A percentile compares a stretch with the other conserved stretches of the same genome.
Evolutionary conservation across 768 basidiomycete genomes (phyloP).

Genomic region (Trametes gibbosa): DNA sequence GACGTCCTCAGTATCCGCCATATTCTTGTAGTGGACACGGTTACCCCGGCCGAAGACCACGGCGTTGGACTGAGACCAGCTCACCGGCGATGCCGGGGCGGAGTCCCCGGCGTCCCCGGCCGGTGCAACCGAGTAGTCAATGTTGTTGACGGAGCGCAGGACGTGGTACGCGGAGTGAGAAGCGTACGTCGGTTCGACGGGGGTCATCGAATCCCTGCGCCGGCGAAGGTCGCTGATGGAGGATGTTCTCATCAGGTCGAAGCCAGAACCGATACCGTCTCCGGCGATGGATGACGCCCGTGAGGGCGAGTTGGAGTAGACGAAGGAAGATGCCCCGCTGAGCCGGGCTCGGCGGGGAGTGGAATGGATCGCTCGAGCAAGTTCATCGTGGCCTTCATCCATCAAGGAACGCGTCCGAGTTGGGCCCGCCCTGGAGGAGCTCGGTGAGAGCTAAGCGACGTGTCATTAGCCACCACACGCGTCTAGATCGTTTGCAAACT

Average conservation of each 20-base stretch:
- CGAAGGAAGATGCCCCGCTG: conserved; percentile 5
- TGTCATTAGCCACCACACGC: not conserved
- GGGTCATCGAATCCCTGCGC: conserved; percentile 11
- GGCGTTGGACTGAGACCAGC: conserved; percentile 43
- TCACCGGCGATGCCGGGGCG: conserved; percentile 28
- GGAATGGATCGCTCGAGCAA: not conserved
- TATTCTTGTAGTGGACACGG: conserved; percentile 51
- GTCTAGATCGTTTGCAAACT: not conserved
- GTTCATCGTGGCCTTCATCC: conserved; percentile 6
- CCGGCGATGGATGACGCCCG: conserved; percentile 14
- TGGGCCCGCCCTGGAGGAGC: conserved; percentile 1
- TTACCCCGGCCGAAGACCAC: conserved; percentile 54
- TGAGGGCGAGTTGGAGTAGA: conserved; percentile 5
- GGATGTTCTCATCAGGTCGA: conserved; percentile 8
- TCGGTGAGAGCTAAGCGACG: conserved; percentile 4
- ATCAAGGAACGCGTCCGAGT: conserved; percentile 4
- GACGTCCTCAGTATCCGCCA: conserved; percentile 34
- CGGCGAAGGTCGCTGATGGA: conserved; percentile 10
- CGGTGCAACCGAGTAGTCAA: conserved; percentile 16
- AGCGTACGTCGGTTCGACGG: conserved; percentile 1
- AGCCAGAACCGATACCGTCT: not conserved
- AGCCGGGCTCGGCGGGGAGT: conserved; percentile 9
- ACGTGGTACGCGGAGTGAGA: conserved; percentile 15
- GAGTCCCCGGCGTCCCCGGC: conserved; percentile 12
- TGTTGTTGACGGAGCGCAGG: conserved; percentile 13